Conservation (phyloP, 1,284 basidiomycete genomes). For the Xerocomus minutiporus region DNA sequence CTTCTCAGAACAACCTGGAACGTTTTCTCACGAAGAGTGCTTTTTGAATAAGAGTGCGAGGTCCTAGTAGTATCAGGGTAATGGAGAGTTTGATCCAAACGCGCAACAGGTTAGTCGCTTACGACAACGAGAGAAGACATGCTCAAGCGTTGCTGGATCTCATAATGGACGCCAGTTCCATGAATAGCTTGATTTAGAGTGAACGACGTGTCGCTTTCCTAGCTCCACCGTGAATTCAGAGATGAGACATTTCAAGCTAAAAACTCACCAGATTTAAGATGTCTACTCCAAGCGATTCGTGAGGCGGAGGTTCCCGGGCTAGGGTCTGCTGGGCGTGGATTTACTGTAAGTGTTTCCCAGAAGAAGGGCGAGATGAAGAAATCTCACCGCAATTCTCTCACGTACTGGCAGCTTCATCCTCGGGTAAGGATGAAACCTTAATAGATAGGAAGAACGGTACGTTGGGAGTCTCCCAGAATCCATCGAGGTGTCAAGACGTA, state of each 20-base stretch:
- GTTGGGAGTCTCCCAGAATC: constrained; percentile 18
- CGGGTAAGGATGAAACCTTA: constrained; percentile 21
- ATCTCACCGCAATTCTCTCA: constrained; percentile 26
- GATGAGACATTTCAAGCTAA: no score
- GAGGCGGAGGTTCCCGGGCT: no score
- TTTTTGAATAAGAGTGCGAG: constrained; percentile 21
- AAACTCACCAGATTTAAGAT: no score
- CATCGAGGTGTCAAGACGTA: constrained; percentile 10
- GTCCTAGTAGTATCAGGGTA: constrained; percentile 15
- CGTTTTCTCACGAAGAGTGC: not conserved
- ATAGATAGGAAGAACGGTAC: constrained; percentile 30
- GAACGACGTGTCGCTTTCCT: constrained; percentile 12
- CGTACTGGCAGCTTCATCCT: constrained; percentile 9
- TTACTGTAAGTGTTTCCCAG: not conserved
- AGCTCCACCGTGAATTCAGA: constrained; percentile 1
- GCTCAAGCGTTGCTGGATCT: constrained; percentile 15
- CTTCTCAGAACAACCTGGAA: not conserved
- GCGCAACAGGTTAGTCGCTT: constrained; percentile 4
- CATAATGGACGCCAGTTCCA: not conserved
- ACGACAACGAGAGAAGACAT: constrained; percentile 24
- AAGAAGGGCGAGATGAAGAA: not conserved
- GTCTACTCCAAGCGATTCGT: no score
- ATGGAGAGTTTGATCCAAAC: constrained; percentile 2
- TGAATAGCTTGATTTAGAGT: constrained; percentile 12
- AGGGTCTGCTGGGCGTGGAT: no score